Evolutionary conservation across 2,329 filamentous ascomycete genomes (phyloP).

Genomic region (Fusarium nanum): DNA sequence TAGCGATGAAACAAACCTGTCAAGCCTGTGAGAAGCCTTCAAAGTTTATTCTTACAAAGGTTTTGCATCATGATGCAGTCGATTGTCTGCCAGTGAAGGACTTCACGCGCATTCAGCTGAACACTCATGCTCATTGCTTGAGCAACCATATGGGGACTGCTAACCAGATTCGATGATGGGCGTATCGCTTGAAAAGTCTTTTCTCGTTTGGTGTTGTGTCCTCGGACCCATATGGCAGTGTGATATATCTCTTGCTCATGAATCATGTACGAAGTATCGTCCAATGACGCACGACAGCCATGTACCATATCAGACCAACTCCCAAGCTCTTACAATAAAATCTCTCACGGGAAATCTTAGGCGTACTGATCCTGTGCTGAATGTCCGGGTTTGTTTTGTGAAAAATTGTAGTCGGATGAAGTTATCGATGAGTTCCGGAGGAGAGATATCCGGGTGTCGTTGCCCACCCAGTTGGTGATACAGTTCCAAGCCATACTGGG

Average conservation of each 20-base stretch:
- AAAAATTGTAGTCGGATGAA: not conserved
- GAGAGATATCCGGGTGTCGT: not conserved
- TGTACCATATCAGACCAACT: not conserved
- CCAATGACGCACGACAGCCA: conserved; percentile 7
- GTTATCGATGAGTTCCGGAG: conserved; percentile 9
- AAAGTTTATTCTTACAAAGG: not conserved
- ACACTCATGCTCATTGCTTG: not conserved
- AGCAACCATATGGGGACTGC: not conserved
- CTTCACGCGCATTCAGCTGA: not conserved
- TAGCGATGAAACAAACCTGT: not conserved
- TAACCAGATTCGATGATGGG: not conserved
- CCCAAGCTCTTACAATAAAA: conserved; percentile 20
- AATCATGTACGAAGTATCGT: not conserved
- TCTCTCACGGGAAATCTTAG: not conserved
- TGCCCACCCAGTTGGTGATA: not conserved
- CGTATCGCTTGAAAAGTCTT: not conserved
- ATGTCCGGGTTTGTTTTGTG: not conserved
- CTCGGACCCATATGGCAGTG: not conserved
- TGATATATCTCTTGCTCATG: conserved; percentile 27
- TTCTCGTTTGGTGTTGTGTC: not conserved
- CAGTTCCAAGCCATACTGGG: not conserved
- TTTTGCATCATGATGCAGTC: not conserved
- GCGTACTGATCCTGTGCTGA: not conserved
- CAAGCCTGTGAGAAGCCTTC: not conserved
- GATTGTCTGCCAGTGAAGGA: not conserved